Evolutionary conservation across 306 rosid species (phyloP), one percentile per base, ranked within the genome.

Genomic region (Trifolium dubium): DNA sequence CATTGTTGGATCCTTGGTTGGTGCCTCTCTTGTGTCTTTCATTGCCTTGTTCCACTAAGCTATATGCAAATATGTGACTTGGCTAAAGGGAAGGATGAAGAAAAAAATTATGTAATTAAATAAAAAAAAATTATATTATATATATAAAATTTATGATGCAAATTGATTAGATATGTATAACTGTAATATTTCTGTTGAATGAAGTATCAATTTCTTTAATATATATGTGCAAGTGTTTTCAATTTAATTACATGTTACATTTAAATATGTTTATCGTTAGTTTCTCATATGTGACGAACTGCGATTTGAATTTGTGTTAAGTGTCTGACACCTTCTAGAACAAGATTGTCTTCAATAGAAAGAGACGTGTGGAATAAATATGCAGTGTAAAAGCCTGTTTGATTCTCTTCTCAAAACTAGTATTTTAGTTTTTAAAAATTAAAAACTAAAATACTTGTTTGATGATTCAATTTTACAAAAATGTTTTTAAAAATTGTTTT

Each of bases 21-120:
- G 92, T 72, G 96, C 96, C 62, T 85, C 89, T 5, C 54, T 85
- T 49, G 65, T 83, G 66, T 84, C 92, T 68, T 82, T 87, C 83
- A 74, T 89, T 77, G 87, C 86, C 55, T 81, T 82, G 56, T 84
- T 88, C 80, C 86, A 80, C 14, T 86, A 81, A 86, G 77, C 39
- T 47, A 30, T 47, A 7, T 14, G 7, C 49, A 18, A 67, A 43
- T 9, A 66, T 43, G 39, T 72, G 7, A 5, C 31, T 44, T 18
- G 44, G 44, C 67, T 1, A 59, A 28, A 13, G 44, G 41, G 41
- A 61, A 9, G 14, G 55, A 29, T 58, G 40, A 56, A 66, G 17
- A 43, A 41, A 23, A 23, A 0, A 23, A 50, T 29, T 19, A 34
- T 74, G 53, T 34, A 46, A 14, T 50, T 29, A 1, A 37, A 50